phyloP scores from a whole-genome alignment of 2,329 filamentous ascomycete genomes.

The Pestalotiopsis sp. region DNA sequence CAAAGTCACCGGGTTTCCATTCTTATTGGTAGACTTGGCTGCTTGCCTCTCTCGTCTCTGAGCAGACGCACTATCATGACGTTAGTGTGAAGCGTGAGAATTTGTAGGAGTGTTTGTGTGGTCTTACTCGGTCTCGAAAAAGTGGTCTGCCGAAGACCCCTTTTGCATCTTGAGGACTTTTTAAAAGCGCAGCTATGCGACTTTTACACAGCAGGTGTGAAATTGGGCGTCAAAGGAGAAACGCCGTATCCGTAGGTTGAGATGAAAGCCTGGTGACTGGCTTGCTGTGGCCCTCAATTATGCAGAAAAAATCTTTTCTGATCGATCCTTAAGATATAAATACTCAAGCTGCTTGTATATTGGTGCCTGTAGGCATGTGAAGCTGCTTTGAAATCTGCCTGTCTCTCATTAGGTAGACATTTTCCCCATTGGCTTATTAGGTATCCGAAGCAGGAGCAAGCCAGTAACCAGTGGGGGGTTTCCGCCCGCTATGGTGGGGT shows the following conservation, averaged over 20 bases:
- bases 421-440: neutral
- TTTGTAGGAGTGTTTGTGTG: neutral
- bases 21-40: constrained; percentile 72
- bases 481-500: constrained; percentile 5
- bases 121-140: constrained; percentile 88
- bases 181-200: neutral
- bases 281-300: neutral
- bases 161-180: constrained; percentile 54
- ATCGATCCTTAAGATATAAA: neutral
- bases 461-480: neutral
- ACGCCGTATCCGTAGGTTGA: no score
- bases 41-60: constrained; percentile 61
- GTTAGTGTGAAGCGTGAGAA: constrained; percentile 41
- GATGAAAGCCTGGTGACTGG: neutral
- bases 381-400: constrained; percentile 7
- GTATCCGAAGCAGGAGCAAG: neutral
- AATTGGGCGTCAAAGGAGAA: no score
- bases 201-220: neutral
- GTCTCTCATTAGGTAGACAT: no score
- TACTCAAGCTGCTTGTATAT: neutral
- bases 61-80: constrained; percentile 47
- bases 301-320: neutral
- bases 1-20: constrained; percentile 78
- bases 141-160: constrained; percentile 75
- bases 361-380: neutral